Percentiles rank a stretch among this genome's conserved stretches.
phyloP scores from a whole-genome alignment of 306 rosid genomes.

The Acacia crassicarpa region DNA sequence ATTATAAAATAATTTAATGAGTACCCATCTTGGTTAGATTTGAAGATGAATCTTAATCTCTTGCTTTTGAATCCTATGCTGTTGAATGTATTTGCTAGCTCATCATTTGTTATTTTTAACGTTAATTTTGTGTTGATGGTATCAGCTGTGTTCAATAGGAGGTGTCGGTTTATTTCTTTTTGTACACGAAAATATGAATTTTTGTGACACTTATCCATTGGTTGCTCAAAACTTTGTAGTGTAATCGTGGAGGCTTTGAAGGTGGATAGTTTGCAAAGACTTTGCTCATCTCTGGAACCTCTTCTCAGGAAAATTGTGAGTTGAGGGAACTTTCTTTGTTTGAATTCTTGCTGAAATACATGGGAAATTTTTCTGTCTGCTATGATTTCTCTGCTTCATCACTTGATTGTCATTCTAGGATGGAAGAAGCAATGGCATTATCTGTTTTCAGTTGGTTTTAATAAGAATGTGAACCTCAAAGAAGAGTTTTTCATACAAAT shows the following conservation, averaged over 20 bases:
- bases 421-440: neutral
- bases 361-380: neutral
- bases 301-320: slow-evolving; percentile 89
- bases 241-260: slow-evolving; percentile 88
- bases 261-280: slow-evolving; percentile 87
- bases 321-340: slow-evolving; percentile 8
- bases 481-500: neutral
- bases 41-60: slow-evolving; percentile 9
- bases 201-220: slow-evolving; percentile 26
- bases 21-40: slow-evolving; percentile 8
- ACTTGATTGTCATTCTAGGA: neutral
- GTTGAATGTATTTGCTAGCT: slow-evolving; percentile 5
- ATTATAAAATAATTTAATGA: neutral
- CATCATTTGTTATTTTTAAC: neutral
- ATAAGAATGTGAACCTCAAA: neutral
- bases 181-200: slow-evolving; percentile 24
- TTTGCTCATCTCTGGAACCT: slow-evolving; percentile 81
- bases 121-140: neutral
- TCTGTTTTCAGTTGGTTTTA: neutral
- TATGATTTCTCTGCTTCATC: slow-evolving; percentile 2
- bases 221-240: slow-evolving; percentile 46
- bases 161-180: slow-evolving; percentile 13
- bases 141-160: slow-evolving; percentile 13
- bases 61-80: neutral
- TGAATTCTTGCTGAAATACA: neutral